phyloP scores from a whole-genome alignment of 1,139 yeast species.

The Yamadazyma sp. region DNA sequence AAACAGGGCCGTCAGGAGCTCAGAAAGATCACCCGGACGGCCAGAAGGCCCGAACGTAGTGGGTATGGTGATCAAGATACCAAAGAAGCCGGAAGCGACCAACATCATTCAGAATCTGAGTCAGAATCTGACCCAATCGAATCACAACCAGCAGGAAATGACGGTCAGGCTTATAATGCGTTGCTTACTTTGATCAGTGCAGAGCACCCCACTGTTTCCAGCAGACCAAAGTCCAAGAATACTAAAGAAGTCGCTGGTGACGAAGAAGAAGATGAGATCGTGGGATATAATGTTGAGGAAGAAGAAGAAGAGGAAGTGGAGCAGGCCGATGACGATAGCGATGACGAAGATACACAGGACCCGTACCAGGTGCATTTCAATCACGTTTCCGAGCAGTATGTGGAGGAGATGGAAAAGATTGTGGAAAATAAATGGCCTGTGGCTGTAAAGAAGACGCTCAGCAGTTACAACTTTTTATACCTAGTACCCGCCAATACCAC shows the following conservation, averaged over 20 bases:
- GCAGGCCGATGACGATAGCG: constrained; percentile 17
- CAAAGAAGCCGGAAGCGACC: not conserved
- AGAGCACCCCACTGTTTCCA: constrained; percentile 32
- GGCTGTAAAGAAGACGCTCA: constrained; percentile 15
- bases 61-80: constrained; percentile 9
- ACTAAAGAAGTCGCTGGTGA: too few relatives aligned
- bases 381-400: constrained; percentile 41
- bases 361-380: constrained; percentile 81
- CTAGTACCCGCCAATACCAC: constrained; percentile 32
- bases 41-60: constrained; percentile 34
- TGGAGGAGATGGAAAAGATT: constrained; percentile 32
- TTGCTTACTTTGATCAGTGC: constrained; percentile 65
- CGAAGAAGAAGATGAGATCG: constrained; percentile 37
- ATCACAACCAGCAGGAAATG: constrained; percentile 20
- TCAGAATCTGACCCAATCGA: constrained; percentile 12
- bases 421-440: constrained; percentile 29
- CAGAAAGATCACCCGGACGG: constrained; percentile 57
- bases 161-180: constrained; percentile 68
- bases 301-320: constrained; percentile 29
- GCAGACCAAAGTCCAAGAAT: constrained; percentile 21
- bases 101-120: constrained; percentile 8
- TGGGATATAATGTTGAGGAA: constrained; percentile 24
- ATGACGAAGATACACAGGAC: constrained; percentile 37
- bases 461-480: constrained; percentile 24
- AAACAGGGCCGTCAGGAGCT: constrained; percentile 54